Evolutionary conservation across 805 yeast species (phyloP).

Genomic region (Spathaspora gorwiae): DNA sequence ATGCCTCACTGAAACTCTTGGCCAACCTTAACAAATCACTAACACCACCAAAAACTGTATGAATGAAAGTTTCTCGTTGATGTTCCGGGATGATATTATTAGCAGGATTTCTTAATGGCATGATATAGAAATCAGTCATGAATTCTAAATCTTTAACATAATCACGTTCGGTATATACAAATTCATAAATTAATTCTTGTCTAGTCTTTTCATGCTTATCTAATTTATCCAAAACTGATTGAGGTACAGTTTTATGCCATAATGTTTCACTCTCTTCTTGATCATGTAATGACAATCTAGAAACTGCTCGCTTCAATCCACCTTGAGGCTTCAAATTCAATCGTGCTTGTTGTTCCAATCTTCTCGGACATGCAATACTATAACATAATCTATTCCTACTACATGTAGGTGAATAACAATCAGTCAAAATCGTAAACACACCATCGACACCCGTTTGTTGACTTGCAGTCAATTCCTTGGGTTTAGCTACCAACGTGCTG

Average conservation of each 20-base stretch:
- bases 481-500: neutral
- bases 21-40: conserved; percentile 83
- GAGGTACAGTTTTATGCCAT: conserved; percentile 91
- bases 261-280: conserved; percentile 72
- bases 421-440: conserved; percentile 86
- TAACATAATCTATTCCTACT: conserved; percentile 84
- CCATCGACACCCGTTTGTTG: conserved; percentile 62
- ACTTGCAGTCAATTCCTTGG: conserved; percentile 10
- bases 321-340: conserved; percentile 84
- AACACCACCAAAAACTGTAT: conserved; percentile 88
- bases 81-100: conserved; percentile 77
- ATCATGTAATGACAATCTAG: conserved; percentile 63
- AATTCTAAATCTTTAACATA: conserved; percentile 93
- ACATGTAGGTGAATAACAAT: conserved; percentile 96
- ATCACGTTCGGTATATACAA: conserved; percentile 89
- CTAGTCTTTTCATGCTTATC: conserved; percentile 85
- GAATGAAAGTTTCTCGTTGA: conserved; percentile 85
- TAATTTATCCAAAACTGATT: conserved; percentile 67
- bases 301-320: conserved; percentile 72
- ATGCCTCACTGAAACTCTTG: conserved; percentile 79
- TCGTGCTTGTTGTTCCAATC: conserved; percentile 93
- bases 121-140: conserved; percentile 87
- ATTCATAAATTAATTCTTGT: conserved; percentile 93
- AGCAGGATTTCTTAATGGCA: conserved; percentile 75
- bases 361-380: conserved; percentile 92